Evolutionary conservation across 345 rosid genomes (phyloP).

Genomic region (Linum usitatissimum): DNA sequence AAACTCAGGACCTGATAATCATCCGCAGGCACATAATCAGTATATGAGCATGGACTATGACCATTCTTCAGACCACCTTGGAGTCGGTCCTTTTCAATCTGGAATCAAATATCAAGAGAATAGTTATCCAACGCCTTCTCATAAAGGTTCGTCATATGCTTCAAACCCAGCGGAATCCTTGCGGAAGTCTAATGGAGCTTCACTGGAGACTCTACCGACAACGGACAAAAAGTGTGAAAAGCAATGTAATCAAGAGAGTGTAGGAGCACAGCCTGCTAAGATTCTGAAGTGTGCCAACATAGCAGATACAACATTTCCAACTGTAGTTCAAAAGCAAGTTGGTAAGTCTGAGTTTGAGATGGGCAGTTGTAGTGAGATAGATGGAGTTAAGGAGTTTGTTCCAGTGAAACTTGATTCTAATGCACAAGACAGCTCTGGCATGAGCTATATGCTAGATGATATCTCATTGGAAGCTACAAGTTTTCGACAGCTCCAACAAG

Average conservation of each 20-base stretch:
- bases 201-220: constrained; percentile 25
- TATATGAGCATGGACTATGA: constrained; percentile 21
- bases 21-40: constrained; percentile 15
- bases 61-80: constrained; percentile 38
- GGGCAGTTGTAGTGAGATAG: constrained; percentile 35
- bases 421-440: constrained; percentile 46
- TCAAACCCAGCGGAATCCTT: constrained; percentile 45
- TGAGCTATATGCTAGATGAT: constrained; percentile 55
- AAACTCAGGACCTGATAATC: constrained; percentile 19
- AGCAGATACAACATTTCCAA: constrained; percentile 29
- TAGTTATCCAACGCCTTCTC: constrained; percentile 31
- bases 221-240: constrained; percentile 22
- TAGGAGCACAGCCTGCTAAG: constrained; percentile 20
- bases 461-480: constrained; percentile 69
- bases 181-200: constrained; percentile 32
- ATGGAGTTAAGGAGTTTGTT: constrained; percentile 22
- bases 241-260: constrained; percentile 18
- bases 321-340: constrained; percentile 31
- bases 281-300: constrained; percentile 25
- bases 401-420: constrained; percentile 37
- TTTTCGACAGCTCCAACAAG: constrained; percentile 76
- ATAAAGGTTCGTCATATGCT: constrained; percentile 43
- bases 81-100: constrained; percentile 39
- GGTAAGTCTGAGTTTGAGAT: constrained; percentile 24
- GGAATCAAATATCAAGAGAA: constrained; percentile 40